Evolutionary conservation across 140 eudicot species (phyloP), one percentile per base, ranked within the genome.

Genomic region (Stevia rebaudiana): DNA sequence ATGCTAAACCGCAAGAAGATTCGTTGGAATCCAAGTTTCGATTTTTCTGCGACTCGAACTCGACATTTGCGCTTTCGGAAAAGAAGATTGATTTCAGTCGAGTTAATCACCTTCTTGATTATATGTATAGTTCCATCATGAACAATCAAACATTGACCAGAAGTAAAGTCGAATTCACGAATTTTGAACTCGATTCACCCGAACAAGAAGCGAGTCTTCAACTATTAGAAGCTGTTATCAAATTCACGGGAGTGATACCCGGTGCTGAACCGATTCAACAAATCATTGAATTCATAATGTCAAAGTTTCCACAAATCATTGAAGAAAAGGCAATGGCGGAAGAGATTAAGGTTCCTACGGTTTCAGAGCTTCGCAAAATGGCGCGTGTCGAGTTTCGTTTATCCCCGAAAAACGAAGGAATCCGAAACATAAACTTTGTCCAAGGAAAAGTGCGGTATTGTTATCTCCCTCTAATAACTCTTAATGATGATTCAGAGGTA

Each of bases 291-390:
- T 56, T 62, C 24, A 0, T 47, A 8, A 21, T 16, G 46, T 17
- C 6, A 22, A 47, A 8, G 17, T 43, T 61, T 1, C 12, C 25
- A 16, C 54, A 18, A 8, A 47, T 11, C 11, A 22, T 0, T 4
- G 59, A 42, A 17, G 16, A 75, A 13, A 53, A 40, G 18, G 10
- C 57, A 0, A 41, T 2, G 0, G 66, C 28, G 6, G 73, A 71
- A 46, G 77, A 70, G 77, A 71, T 75, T 57, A 61, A 58, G 55
- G 56, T 80, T 28, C 81, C 84, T 25, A 50, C 81, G 0, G 81
- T 48, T 22, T 55, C 78, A 4, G 51, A 65, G 18, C 81, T 80
- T 24, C 2, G 13, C 5, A 47, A 61, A 8, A 18, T 19, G 2
- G 69, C 79, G 1, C 8, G 68, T 21, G 65, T 75, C 1, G 52